A percentile compares a stretch with the other conserved stretches of the same genome.
Conservation (phyloP, 805 yeast species). For the Tanozyma kutaoensis region DNA sequence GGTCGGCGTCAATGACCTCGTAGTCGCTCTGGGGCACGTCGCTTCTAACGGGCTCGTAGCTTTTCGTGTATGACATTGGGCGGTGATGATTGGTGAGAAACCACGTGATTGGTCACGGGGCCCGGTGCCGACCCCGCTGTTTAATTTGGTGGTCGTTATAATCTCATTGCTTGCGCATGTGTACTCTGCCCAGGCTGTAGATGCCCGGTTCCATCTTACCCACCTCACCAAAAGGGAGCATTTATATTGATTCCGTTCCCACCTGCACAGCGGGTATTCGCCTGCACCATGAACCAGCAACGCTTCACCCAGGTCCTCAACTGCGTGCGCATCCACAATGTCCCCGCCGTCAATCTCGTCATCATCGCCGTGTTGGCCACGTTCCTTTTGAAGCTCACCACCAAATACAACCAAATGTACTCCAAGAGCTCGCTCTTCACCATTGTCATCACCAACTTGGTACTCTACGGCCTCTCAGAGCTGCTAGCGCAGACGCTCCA, state of each 20-base stretch:
- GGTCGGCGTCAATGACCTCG: constrained; percentile 62
- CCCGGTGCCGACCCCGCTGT: not conserved
- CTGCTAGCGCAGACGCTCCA: constrained; percentile 69
- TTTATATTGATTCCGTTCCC: not conserved
- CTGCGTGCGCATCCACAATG: constrained; percentile 24
- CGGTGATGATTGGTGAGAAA: constrained; percentile 1
- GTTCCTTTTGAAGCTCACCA: constrained; percentile 39
- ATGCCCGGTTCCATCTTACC: not conserved
- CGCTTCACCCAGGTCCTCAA: constrained; percentile 7
- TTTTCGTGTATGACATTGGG: constrained; percentile 25
- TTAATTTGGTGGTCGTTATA: constrained; percentile 1
- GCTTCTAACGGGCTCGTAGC: constrained; percentile 28
- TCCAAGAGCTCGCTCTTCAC: constrained; percentile 58
- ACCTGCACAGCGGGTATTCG: not conserved
- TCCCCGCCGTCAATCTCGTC: constrained; percentile 45
- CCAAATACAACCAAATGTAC: constrained; percentile 48
- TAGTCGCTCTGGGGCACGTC: constrained; percentile 16
- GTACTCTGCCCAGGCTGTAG: not conserved
- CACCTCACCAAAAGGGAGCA: not conserved
- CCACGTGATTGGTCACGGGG: not conserved
- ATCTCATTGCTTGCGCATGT: not conserved
- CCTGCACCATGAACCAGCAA: not conserved
- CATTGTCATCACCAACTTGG: constrained; percentile 65
- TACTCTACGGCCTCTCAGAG: constrained; percentile 84
- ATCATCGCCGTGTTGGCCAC: constrained; percentile 36